phyloP scores from a whole-genome alignment of 1,139 yeast genomes.

The Taphrina confusa region DNA sequence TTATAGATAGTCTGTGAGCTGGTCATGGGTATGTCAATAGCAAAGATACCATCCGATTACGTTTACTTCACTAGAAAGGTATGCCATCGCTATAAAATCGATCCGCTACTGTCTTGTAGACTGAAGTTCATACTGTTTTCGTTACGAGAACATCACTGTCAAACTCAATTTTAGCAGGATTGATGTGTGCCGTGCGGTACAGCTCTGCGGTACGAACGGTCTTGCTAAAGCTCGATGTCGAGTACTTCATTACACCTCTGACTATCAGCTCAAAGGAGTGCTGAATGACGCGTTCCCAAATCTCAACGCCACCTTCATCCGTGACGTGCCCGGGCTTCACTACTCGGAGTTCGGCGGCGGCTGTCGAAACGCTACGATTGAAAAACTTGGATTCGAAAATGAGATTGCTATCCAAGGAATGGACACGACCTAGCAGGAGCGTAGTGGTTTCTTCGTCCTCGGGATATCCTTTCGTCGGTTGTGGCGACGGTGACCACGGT shows the following conservation, averaged over 20 bases:
- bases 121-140: too few relatives aligned
- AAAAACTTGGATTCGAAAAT: slow-evolving; percentile 77
- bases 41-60: too few relatives aligned
- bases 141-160: too few relatives aligned
- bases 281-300: slow-evolving; percentile 74
- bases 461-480: neutral
- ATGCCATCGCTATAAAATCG: too few relatives aligned
- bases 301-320: slow-evolving; percentile 49
- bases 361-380: slow-evolving; percentile 43
- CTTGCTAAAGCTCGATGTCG: slow-evolving; percentile 12
- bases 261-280: slow-evolving; percentile 85
- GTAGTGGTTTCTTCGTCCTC: slow-evolving; percentile 51
- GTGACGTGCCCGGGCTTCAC: slow-evolving; percentile 75
- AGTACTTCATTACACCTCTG: slow-evolving; percentile 75
- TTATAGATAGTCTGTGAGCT: too few relatives aligned
- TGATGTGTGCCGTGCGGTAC: slow-evolving; percentile 17
- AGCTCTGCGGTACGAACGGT: slow-evolving; percentile 24
- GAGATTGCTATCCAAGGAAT: slow-evolving; percentile 68
- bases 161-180: slow-evolving; percentile 13
- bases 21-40: too few relatives aligned
- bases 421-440: slow-evolving; percentile 71
- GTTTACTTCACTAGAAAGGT: too few relatives aligned
- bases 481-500: slow-evolving; percentile 36
- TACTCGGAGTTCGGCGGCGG: slow-evolving; percentile 70
- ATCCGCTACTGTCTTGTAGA: too few relatives aligned